Evolutionary conservation across 2,329 filamentous ascomycete genomes (phyloP), one percentile per base, ranked within the genome.

Genomic region (Talaromyces islandicus): DNA sequence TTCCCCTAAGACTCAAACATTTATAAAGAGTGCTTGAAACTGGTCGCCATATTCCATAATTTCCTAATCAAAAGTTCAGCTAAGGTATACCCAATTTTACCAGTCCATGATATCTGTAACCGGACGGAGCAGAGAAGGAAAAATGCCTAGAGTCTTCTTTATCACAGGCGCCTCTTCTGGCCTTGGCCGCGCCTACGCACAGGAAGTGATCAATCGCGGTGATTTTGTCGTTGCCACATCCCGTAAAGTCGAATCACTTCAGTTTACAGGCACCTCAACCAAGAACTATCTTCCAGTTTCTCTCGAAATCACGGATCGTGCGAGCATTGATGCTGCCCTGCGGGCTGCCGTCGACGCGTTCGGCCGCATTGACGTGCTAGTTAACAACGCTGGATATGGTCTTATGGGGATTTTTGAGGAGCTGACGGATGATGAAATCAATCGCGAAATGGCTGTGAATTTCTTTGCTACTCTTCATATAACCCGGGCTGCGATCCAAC

Each of bases 341-440:
- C 25, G 29, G 14, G 25, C 35, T 17, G 25, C 54, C 7, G 41
- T 56, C 12, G 27, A 56, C 3, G 12, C 12, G 21, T 56, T 56
- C 43, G 38, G 54, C 25, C 54, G 43, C 29, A 41, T 56, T 19
- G 54, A 56, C 41, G 54, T 56, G 38, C 21, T 56, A 29, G 41
- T 56, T 19, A 56, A 56, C 29, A 56, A 56, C 19, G 54, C 54
- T 19, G 54, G 54, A 32, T 56, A 56, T 43, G 19, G 21, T 11
- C 21, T 29, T 19, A 32, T 56, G 54, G 54, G 54, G 4, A 41
- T 29, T 14, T 19, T 41, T 7, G 54, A 56, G 29, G 38, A 12
- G 19, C 19, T 48, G 7, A 19, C 54, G 21, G 54, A 48, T 17
- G 35, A 14, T 14, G 54, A 48, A 19, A 25, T 41, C 4, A 35